Evolutionary conservation across 1,284 basidiomycete species (phyloP).

Genomic region (Rhodotorula sp.): DNA sequence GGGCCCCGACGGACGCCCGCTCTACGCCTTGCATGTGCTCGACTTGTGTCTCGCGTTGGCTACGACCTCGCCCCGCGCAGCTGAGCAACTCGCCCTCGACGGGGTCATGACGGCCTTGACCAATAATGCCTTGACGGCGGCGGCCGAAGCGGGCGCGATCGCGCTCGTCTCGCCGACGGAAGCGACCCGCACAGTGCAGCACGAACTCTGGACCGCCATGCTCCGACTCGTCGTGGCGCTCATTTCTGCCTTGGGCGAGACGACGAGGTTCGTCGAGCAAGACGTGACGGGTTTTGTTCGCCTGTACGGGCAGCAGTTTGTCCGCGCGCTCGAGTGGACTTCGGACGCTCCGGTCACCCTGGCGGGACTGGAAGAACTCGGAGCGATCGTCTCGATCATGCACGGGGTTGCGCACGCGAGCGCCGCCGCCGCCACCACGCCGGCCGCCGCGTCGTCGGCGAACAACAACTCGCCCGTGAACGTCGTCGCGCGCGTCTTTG

Average conservation of each 20-base stretch:
- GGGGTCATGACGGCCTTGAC: constrained; percentile 77
- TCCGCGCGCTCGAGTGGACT: constrained; percentile 72
- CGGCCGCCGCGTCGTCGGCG: constrained; percentile 45
- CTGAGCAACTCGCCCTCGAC: constrained; percentile 79
- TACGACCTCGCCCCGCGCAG: constrained; percentile 63
- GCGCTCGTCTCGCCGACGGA: constrained; percentile 67
- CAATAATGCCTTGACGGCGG: constrained; percentile 72
- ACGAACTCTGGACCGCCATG: constrained; percentile 80
- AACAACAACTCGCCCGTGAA: constrained; percentile 7
- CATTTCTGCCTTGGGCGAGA: constrained; percentile 58
- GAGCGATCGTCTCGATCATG: constrained; percentile 65
- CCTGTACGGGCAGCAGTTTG: constrained; percentile 76
- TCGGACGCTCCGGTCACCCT: constrained; percentile 69
- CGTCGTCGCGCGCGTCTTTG: constrained; percentile 19
- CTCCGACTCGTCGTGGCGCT: constrained; percentile 74
- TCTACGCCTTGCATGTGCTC: constrained; percentile 72
- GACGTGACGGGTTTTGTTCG: constrained; percentile 84
- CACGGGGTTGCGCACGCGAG: constrained; percentile 21
- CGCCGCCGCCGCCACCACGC: constrained; percentile 58
- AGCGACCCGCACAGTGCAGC: constrained; percentile 70
- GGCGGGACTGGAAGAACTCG: constrained; percentile 73
- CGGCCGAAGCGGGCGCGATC: constrained; percentile 70
- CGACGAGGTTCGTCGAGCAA: constrained; percentile 75
- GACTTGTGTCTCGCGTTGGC: constrained; percentile 84
- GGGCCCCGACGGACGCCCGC: constrained; percentile 47